A percentile compares a stretch with the other conserved stretches of the same genome.
Evolutionary conservation across 176 grass and related monocot species (phyloP).

Genomic region (Zoysia japonica): DNA sequence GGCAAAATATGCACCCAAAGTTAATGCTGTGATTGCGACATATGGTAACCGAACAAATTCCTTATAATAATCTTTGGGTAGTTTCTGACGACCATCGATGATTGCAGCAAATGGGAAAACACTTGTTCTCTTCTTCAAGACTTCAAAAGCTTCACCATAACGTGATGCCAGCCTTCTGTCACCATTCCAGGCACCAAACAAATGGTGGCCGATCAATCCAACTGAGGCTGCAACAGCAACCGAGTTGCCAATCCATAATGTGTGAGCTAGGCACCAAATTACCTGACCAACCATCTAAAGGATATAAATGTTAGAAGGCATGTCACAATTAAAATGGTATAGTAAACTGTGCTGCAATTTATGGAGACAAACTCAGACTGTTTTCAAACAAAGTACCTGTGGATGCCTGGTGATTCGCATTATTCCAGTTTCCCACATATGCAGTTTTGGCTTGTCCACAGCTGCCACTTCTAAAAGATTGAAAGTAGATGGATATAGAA

Average conservation of each 20-base stretch:
- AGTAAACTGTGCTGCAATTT: slow-evolving; percentile 8
- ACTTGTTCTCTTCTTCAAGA: slow-evolving; percentile 82
- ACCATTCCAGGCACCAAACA: slow-evolving; percentile 95
- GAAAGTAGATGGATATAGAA: slow-evolving; percentile 95
- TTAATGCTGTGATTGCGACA: slow-evolving; percentile 68
- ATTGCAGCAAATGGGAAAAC: slow-evolving; percentile 83
- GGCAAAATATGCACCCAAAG: slow-evolving; percentile 79
- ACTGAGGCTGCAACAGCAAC: slow-evolving; percentile 70
- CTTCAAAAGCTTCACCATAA: slow-evolving; percentile 74
- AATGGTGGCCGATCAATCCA: slow-evolving; percentile 78
- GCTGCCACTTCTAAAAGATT: slow-evolving; percentile 97
- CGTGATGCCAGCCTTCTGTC: slow-evolving; percentile 66
- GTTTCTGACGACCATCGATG: slow-evolving; percentile 75
- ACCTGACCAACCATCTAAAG: slow-evolving; percentile 85
- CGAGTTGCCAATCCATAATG: slow-evolving; percentile 89
- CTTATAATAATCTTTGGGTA: slow-evolving; percentile 83
- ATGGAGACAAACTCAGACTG: neutral
- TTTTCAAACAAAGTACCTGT: slow-evolving; percentile 54
- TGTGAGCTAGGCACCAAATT: slow-evolving; percentile 96
- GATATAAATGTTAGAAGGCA: slow-evolving; percentile 15
- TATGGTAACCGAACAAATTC: slow-evolving; percentile 88
- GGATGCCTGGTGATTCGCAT: slow-evolving; percentile 97
- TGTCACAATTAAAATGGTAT: neutral
- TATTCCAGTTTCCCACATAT: slow-evolving; percentile 98
- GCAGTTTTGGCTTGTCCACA: slow-evolving; percentile 91